Conservation (phyloP, 1,284 basidiomycete species). For the Cerioporus squamosus region DNA sequence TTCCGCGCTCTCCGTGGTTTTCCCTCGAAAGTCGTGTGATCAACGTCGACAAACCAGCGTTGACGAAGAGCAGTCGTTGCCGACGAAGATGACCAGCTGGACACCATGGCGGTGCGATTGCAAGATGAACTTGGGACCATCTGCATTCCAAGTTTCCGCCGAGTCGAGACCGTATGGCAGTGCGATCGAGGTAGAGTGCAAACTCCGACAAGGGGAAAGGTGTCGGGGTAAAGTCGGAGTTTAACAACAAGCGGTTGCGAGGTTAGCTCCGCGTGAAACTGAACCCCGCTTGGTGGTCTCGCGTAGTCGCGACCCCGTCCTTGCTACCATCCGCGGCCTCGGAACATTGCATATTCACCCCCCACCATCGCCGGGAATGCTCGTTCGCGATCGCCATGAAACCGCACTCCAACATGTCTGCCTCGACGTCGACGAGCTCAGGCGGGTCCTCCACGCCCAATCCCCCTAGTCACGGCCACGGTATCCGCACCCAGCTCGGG, state of each 20-base stretch:
- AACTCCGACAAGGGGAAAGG: background rate
- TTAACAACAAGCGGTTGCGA: no score
- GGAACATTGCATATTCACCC: constrained; percentile 12
- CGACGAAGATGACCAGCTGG: background rate
- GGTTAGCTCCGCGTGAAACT: no score
- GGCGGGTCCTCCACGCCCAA: constrained; percentile 22
- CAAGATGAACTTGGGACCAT: background rate
- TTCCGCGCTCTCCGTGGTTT: constrained; percentile 19
- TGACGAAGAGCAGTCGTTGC: background rate
- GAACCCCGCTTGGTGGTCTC: background rate
- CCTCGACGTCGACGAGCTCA: constrained; percentile 22
- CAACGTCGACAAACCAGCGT: background rate
- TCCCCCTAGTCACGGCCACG: constrained; percentile 29
- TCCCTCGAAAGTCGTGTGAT: constrained; percentile 22
- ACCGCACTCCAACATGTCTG: constrained; percentile 10
- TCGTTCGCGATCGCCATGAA: constrained; percentile 15
- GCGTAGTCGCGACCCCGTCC: background rate
- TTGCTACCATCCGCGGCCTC: constrained; percentile 11
- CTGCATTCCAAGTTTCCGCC: background rate
- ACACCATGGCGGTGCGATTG: background rate
- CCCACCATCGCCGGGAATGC: constrained; percentile 19
- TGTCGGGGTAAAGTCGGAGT: no score
- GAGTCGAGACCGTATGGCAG: constrained; percentile 5
- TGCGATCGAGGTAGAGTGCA: no score
- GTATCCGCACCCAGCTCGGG: constrained; percentile 47